Evolutionary conservation across 78 protist genomes (phyloP), one percentile per base, ranked within the genome.

Genomic region (Diacronema lutheri): DNA sequence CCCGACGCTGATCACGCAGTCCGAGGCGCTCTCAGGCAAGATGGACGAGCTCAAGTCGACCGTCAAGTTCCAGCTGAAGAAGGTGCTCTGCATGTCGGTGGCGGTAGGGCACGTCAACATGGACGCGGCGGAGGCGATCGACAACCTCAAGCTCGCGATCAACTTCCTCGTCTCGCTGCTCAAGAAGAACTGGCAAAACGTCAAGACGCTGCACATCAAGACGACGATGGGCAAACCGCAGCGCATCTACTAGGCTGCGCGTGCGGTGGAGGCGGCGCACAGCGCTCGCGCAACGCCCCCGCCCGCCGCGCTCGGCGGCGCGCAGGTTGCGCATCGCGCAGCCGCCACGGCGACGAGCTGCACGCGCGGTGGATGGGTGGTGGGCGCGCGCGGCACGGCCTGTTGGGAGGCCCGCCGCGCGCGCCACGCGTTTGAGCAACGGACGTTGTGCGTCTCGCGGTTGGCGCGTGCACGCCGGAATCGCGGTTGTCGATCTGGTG

Each of bases 111-210:
- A 97, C 96, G 94, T 96, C 78, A 91, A 81, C 76, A 92, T 99
- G 97, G 62, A 85, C 29, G 92, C 65, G 68, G 95, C 94, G 83
- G 94, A 97, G 83, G 66, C 97, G 72, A 66, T 46, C 64, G 38
- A 65, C 13, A 99, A 99, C 99, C 69, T 96, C 83, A 41, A 76
- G 84, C 64, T 89, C 86, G 35, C 99, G 37, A 85, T 97, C 95
- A 98, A 98, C 97, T 98, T 97, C 96, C 85, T 98, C 40, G 94
- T 97, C 74, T 96, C 99, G 56, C 97, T 99, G 68, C 95, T 99
- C 88, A 98, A 97, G 97, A 99, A 99, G 98, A 90, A 95, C 77
- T 98, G 99, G 99, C 99, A 98, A 92, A 99, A 99, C 95, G 80
- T 99, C 86, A 90, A 92, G 89, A 84, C 95, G 41, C 83, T 98